These are phyloP conservation scores for Lactarius psammicola DNA, from an alignment of 768 basidiomycete species.

Conservation along the genomic window DNA sequence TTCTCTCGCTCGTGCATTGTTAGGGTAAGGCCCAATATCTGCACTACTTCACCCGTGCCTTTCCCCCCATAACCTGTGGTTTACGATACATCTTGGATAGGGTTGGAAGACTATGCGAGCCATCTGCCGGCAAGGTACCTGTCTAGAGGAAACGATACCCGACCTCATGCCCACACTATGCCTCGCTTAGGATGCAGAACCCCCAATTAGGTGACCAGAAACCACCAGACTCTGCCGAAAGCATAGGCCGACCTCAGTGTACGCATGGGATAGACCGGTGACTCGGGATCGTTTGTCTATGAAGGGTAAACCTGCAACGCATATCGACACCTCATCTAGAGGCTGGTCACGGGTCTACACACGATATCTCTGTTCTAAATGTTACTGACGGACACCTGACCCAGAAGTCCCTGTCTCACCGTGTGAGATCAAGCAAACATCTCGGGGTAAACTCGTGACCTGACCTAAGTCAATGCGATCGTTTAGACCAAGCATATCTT, in stretches of 20 bases:
- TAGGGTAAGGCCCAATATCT: neutral
- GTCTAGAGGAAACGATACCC: too few species aligned
- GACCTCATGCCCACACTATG: neutral
- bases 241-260: neutral
- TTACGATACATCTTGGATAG: neutral
- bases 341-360: too few species aligned
- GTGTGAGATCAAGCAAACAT: too few species aligned
- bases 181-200: neutral
- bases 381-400: too few species aligned
- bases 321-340: neutral
- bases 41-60: neutral
- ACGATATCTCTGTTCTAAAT: too few species aligned
- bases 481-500: too few species aligned
- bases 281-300: neutral
- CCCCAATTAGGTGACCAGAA: neutral
- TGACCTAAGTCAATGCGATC: too few species aligned
- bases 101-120: too few species aligned
- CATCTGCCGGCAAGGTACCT: too few species aligned
- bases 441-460: too few species aligned
- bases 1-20: neutral
- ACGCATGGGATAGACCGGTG: neutral
- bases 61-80: neutral
- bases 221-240: neutral
- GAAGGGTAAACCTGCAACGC: neutral
- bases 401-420: too few species aligned